These are phyloP conservation scores for Macadamia tetraphylla DNA, from an alignment of 164 flowering plant species.

Conservation along the genomic window DNA sequence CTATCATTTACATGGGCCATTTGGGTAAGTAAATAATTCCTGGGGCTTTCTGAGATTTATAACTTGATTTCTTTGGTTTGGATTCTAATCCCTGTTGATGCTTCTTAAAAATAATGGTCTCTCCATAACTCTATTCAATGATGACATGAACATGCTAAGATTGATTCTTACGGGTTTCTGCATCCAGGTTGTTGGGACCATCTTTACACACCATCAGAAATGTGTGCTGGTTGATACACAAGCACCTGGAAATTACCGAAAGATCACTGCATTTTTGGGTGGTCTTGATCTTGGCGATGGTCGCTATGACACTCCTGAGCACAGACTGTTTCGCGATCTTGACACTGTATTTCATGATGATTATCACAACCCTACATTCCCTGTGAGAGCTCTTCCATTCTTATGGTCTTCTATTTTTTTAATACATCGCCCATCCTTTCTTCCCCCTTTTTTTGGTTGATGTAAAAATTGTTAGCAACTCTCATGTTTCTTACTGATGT, in stretches of 20 bases:
- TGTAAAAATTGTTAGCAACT: no score
- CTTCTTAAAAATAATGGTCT: no score
- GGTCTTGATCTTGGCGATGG: slow-evolving; percentile 93
- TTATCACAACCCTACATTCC: slow-evolving; percentile 75
- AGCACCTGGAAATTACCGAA: slow-evolving; percentile 58
- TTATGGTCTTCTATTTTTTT: no score
- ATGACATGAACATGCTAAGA: neutral
- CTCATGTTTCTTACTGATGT: no score
- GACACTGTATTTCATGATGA: slow-evolving; percentile 66
- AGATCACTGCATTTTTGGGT: slow-evolving; percentile 74
- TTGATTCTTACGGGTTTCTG: slow-evolving; percentile 3
- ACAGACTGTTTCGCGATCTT: slow-evolving; percentile 62
- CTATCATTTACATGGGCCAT: no score
- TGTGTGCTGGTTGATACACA: slow-evolving; percentile 84
- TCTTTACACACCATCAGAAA: slow-evolving; percentile 87
- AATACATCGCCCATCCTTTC: no score
- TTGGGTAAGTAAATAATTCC: no score
- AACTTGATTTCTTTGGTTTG: neutral
- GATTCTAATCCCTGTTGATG: neutral
- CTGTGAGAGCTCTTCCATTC: slow-evolving; percentile 38
- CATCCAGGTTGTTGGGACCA: slow-evolving; percentile 68
- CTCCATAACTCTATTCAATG: neutral
- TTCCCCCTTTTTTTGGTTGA: no score
- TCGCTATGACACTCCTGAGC: slow-evolving; percentile 88
- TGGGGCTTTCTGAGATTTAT: no score